Evolutionary conservation across 2,329 filamentous ascomycete genomes (phyloP).

Genomic region (Bipolaris oryzae): DNA sequence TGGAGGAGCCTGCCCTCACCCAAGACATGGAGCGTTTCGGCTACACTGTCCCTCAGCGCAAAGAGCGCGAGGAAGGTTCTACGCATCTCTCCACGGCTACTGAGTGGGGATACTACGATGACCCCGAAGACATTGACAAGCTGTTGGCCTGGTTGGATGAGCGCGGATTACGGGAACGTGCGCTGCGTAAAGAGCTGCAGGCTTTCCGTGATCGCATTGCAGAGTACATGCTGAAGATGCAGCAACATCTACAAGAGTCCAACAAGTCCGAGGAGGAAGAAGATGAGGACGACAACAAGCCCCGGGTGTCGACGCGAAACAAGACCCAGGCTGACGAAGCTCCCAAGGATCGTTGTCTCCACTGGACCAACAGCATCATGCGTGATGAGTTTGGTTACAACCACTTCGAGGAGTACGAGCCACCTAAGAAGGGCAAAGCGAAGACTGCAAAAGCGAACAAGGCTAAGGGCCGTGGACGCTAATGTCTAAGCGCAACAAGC

Average conservation of each 20-base stretch:
- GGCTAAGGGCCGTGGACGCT: constrained; percentile 35
- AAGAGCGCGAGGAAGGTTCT: constrained; percentile 80
- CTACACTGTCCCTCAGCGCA: constrained; percentile 84
- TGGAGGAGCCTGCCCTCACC: constrained; percentile 67
- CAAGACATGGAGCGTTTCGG: constrained; percentile 79
- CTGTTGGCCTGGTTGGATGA: constrained; percentile 89
- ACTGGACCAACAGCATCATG: constrained; percentile 70
- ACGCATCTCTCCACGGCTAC: constrained; percentile 77
- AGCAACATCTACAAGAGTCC: constrained; percentile 68
- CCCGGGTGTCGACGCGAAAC: constrained; percentile 66
- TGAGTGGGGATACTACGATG: constrained; percentile 92
- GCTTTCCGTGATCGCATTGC: constrained; percentile 76
- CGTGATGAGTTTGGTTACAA: constrained; percentile 63
- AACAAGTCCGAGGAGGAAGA: constrained; percentile 57
- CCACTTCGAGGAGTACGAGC: constrained; percentile 62
- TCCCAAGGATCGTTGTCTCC: constrained; percentile 62
- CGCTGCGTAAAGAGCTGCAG: constrained; percentile 84
- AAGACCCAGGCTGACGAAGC: constrained; percentile 64
- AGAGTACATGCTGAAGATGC: constrained; percentile 79
- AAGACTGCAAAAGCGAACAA: constrained; percentile 39
- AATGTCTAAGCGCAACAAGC: constrained; percentile 4
- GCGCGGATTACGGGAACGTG: constrained; percentile 83
- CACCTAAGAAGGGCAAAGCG: constrained; percentile 55
- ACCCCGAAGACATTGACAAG: constrained; percentile 75
- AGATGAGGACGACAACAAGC: constrained; percentile 55